Conservation (phyloP, 495 filamentous ascomycete species). For the Penicillium samsonianum region DNA sequence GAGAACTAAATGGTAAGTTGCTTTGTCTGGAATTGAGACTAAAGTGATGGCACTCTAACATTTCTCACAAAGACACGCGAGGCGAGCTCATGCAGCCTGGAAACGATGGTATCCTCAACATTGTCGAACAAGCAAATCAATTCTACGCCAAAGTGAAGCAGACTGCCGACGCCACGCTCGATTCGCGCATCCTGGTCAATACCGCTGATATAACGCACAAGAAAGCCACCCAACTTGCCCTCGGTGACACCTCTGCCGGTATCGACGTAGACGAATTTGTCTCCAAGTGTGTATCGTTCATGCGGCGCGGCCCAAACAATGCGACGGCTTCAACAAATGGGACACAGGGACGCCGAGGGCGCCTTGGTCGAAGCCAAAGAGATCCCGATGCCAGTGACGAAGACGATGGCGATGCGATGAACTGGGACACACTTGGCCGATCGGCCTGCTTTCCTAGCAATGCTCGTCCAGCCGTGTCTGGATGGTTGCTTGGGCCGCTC, state of each 20-base stretch:
- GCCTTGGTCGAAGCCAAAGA: constrained; percentile 31
- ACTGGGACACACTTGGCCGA: constrained; percentile 85
- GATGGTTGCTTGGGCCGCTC: constrained; percentile 86
- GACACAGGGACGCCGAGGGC: constrained; percentile 38
- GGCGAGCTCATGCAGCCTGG: constrained; percentile 63
- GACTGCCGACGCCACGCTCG: constrained; percentile 88
- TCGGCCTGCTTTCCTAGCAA: constrained; percentile 71
- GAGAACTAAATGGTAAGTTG: constrained; percentile 61
- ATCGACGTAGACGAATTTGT: constrained; percentile 94
- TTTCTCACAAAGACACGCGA: constrained; percentile 57
- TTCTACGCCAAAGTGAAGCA: constrained; percentile 75
- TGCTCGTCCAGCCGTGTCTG: constrained; percentile 71
- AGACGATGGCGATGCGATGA: constrained; percentile 67
- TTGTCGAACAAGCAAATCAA: constrained; percentile 63
- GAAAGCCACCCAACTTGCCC: constrained; percentile 66
- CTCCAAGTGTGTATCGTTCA: constrained; percentile 84
- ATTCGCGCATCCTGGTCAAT: constrained; percentile 78
- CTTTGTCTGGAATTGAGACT: not conserved
- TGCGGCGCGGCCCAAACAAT: constrained; percentile 60
- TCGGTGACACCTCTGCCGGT: constrained; percentile 67
- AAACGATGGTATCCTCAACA: constrained; percentile 61
- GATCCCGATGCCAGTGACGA: constrained; percentile 57
- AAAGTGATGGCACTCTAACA: not conserved
- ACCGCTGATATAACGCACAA: constrained; percentile 76
- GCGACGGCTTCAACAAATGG: constrained; percentile 20